phyloP scores from a whole-genome alignment of 192 early-diverging fungal genomes.

The Coemansia erecta region DNA sequence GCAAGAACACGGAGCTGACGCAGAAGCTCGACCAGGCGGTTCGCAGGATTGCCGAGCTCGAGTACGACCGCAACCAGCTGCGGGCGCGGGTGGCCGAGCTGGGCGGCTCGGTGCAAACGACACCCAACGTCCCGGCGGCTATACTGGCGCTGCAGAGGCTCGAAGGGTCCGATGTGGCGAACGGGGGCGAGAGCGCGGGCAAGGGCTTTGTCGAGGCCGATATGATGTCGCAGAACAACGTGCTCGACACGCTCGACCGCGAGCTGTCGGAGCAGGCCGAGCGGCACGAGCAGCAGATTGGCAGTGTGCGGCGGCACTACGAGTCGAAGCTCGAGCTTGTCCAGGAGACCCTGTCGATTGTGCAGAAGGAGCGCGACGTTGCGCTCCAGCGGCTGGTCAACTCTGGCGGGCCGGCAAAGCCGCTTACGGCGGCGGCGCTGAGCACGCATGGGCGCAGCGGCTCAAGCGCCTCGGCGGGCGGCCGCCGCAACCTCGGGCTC shows the following conservation, averaged over 20 bases:
- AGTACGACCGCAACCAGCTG: conserved; percentile 35
- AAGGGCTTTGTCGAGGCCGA: conserved; percentile 22
- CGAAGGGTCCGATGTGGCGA: conserved; percentile 4
- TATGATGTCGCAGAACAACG: conserved; percentile 33
- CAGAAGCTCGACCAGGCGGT: conserved; percentile 25
- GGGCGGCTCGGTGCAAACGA: conserved; percentile 31
- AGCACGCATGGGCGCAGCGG: not conserved
- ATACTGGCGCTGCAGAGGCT: conserved; percentile 6
- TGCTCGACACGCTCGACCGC: conserved; percentile 42
- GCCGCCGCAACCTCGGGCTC: conserved; percentile 22
- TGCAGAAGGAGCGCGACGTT: conserved; percentile 49
- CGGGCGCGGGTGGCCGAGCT: conserved; percentile 16
- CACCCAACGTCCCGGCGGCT: conserved; percentile 9
- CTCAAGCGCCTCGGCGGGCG: not conserved
- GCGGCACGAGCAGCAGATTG: conserved; percentile 51
- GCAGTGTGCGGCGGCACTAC: conserved; percentile 46
- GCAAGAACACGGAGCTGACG: conserved; percentile 22
- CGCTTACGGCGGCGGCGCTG: not conserved
- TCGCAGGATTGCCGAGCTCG: conserved; percentile 22
- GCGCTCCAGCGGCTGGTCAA: conserved; percentile 42
- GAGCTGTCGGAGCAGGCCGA: conserved; percentile 50
- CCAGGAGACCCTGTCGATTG: conserved; percentile 38
- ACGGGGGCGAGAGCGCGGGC: conserved; percentile 7
- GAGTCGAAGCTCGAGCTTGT: conserved; percentile 44
- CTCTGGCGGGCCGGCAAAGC: conserved; percentile 2